phyloP scores from a whole-genome alignment of 148 eudicot species.

The Nyssa sinensis region DNA sequence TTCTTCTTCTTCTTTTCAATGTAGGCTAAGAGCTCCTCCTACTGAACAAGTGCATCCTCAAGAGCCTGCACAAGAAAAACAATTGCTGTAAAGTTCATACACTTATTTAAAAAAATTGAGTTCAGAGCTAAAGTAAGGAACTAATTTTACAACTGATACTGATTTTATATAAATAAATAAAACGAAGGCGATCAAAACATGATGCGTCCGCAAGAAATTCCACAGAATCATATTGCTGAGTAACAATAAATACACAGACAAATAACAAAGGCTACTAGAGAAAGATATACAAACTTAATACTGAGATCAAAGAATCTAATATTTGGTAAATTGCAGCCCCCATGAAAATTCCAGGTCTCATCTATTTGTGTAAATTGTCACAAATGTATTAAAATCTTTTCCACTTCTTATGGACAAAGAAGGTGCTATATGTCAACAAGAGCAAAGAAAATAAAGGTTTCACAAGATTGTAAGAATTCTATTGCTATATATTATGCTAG shows the following conservation, averaged over 20 bases:
- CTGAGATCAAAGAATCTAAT: too few relatives aligned
- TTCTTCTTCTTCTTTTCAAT: slow-evolving; percentile 91
- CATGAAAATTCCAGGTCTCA: not conserved
- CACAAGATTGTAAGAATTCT: not conserved
- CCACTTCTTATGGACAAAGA: not conserved
- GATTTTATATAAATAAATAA: too few relatives aligned
- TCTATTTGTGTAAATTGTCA: not conserved
- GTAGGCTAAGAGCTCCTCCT: slow-evolving; percentile 61
- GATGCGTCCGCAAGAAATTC: too few relatives aligned
- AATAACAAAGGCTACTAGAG: too few relatives aligned
- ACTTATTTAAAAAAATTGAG: too few relatives aligned
- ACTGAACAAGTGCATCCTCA: slow-evolving; percentile 55
- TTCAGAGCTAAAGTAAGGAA: not conserved
- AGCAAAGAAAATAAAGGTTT: not conserved
- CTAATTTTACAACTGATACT: not conserved
- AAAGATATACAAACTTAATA: too few relatives aligned
- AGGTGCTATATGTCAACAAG: not conserved
- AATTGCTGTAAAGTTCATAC: not conserved
- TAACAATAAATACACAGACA: too few relatives aligned
- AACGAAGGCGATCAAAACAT: not conserved
- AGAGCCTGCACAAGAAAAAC: slow-evolving; percentile 56
- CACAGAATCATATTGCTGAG: too few relatives aligned
- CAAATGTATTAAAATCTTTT: too few relatives aligned
- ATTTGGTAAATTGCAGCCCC: not conserved
- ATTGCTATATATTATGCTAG: too few relatives aligned